Evolutionary conservation across 2,329 filamentous ascomycete genomes (phyloP).

Genomic region (Calycina marina): DNA sequence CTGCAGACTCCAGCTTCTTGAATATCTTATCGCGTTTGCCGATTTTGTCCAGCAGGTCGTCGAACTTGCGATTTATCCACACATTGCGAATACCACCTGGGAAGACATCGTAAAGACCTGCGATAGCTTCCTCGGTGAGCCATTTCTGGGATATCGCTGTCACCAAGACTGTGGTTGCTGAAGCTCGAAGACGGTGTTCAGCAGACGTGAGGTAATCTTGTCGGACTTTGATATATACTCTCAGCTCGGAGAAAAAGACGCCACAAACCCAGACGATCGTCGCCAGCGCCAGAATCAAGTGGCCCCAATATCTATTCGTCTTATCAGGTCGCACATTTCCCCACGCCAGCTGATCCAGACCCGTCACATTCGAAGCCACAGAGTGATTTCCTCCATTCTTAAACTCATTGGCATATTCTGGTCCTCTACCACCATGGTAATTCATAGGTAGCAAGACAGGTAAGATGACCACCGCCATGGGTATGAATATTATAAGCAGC

Average conservation of each 20-base stretch:
- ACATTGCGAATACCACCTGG: slow-evolving; percentile 90
- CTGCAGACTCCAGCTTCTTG: slow-evolving; percentile 57
- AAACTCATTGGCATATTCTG: slow-evolving; percentile 25
- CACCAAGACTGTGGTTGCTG: slow-evolving; percentile 88
- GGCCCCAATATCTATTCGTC: slow-evolving; percentile 64
- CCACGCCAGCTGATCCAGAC: slow-evolving; percentile 75
- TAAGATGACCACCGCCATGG: slow-evolving; percentile 62
- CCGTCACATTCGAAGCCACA: slow-evolving; percentile 25
- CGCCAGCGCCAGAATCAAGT: slow-evolving; percentile 63
- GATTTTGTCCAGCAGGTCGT: slow-evolving; percentile 72
- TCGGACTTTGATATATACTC: slow-evolving; percentile 79
- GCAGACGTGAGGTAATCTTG: slow-evolving; percentile 92
- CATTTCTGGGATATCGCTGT: slow-evolving; percentile 83
- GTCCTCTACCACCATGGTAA: slow-evolving; percentile 48
- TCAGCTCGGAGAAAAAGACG: slow-evolving; percentile 74
- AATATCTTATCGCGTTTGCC: slow-evolving; percentile 60
- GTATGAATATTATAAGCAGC: slow-evolving; percentile 82
- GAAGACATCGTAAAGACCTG: slow-evolving; percentile 84
- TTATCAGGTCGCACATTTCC: slow-evolving; percentile 61
- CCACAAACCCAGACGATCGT: slow-evolving; percentile 76
- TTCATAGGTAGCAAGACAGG: slow-evolving; percentile 83
- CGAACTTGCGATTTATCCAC: slow-evolving; percentile 88
- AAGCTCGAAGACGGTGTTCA: slow-evolving; percentile 83
- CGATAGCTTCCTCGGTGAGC: slow-evolving; percentile 69
- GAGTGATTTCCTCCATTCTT: slow-evolving; percentile 19